Conservation (phyloP, 2,329 filamentous ascomycete species). For the Aspergillus sp. region DNA sequence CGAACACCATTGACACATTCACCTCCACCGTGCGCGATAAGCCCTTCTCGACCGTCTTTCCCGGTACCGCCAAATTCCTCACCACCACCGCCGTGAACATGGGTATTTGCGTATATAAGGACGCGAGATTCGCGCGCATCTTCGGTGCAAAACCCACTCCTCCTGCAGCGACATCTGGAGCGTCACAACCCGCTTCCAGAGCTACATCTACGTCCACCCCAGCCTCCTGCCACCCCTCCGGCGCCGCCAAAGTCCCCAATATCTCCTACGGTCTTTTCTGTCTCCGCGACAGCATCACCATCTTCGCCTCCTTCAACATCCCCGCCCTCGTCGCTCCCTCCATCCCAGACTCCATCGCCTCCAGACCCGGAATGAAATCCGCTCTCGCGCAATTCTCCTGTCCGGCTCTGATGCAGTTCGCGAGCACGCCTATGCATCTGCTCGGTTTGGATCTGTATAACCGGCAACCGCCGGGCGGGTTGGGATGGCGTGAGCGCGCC, state of each 20-base stretch:
- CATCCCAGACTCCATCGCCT: constrained; percentile 58
- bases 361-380: constrained; percentile 51
- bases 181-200: constrained; percentile 5
- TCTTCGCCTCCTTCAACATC: constrained; percentile 90
- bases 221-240: constrained; percentile 27
- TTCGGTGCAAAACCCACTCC: constrained; percentile 65
- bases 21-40: constrained; percentile 63
- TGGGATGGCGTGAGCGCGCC: constrained; percentile 63
- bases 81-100: constrained; percentile 82
- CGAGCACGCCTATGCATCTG: constrained; percentile 81
- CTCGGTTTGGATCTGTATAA: constrained; percentile 88
- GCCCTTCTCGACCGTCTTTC: constrained; percentile 63
- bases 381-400: constrained; percentile 76
- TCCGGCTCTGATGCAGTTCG: constrained; percentile 75
- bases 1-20: constrained; percentile 84
- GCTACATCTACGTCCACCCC: constrained; percentile 16
- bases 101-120: constrained; percentile 84
- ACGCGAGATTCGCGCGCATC: constrained; percentile 78
- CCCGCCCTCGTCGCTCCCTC: constrained; percentile 74
- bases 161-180: constrained; percentile 39
- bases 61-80: constrained; percentile 77
- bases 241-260: constrained; percentile 58
- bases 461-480: constrained; percentile 50
- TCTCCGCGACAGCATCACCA: constrained; percentile 79
- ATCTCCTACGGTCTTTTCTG: constrained; percentile 78